A percentile compares a stretch with the other conserved stretches of the same genome.
phyloP scores from a whole-genome alignment of 2,329 filamentous ascomycete species.

The Seiridium unicorne region DNA sequence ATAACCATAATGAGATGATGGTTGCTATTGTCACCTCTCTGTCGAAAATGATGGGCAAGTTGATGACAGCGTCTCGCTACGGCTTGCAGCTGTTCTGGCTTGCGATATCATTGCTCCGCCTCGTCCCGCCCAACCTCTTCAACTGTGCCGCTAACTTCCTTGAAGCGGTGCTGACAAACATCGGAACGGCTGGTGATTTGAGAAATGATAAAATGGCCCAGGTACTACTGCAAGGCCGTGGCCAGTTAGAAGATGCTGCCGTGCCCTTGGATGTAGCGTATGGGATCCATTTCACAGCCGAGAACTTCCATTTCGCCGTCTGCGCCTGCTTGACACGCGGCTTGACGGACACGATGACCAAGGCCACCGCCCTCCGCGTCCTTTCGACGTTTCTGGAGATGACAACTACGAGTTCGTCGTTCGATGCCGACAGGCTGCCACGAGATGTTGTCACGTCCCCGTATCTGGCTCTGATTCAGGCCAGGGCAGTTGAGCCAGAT shows the following conservation, averaged over 20 bases:
- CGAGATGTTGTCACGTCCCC: constrained; percentile 44
- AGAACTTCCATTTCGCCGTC: constrained; percentile 67
- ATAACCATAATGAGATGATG: constrained; percentile 65
- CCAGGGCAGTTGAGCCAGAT: constrained; percentile 54
- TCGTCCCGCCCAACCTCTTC: constrained; percentile 62
- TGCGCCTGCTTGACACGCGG: constrained; percentile 64
- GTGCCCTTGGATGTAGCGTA: constrained; percentile 62
- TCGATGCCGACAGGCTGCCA: constrained; percentile 29
- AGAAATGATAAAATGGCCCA: constrained; percentile 58
- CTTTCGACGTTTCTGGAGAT: constrained; percentile 61
- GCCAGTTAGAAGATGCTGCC: constrained; percentile 61
- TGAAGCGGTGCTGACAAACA: constrained; percentile 63
- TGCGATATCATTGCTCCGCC: constrained; percentile 62
- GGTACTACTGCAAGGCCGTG: constrained; percentile 59
- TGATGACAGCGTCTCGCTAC: constrained; percentile 65
- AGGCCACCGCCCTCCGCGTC: constrained; percentile 56
- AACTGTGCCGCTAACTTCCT: constrained; percentile 65
- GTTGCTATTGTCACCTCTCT: constrained; percentile 65
- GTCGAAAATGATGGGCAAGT: constrained; percentile 70
- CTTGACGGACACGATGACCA: constrained; percentile 61
- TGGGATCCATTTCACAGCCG: constrained; percentile 61
- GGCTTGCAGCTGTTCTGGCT: constrained; percentile 70
- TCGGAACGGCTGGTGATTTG: constrained; percentile 59
- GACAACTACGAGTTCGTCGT: constrained; percentile 36
- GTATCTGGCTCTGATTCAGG: constrained; percentile 59